Evolutionary conservation across 345 rosid genomes (phyloP).

Genomic region (Melaleuca quinquenervia): DNA sequence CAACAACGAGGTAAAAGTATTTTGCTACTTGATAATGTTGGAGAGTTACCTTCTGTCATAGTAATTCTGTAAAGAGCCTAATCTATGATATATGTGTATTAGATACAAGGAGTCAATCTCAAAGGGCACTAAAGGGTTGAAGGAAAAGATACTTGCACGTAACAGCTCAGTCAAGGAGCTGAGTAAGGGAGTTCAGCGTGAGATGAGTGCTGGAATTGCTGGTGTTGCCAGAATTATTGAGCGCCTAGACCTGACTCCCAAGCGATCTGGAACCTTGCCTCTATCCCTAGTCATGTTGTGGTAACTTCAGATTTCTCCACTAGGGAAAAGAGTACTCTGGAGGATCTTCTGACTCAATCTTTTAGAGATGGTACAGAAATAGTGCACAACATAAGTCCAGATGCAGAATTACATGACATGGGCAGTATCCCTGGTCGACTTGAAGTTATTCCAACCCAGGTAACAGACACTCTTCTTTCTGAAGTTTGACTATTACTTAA

Average conservation of each 20-base stretch:
- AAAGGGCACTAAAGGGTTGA: slow-evolving; percentile 62
- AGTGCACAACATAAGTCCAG: slow-evolving; percentile 7
- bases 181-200: slow-evolving; percentile 78
- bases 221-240: slow-evolving; percentile 73
- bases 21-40: no score
- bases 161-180: slow-evolving; percentile 74
- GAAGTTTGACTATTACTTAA: neutral
- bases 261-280: slow-evolving; percentile 26
- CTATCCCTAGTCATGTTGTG: slow-evolving; percentile 15
- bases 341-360: no score
- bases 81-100: neutral
- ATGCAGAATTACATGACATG: slow-evolving; percentile 3
- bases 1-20: slow-evolving; percentile 42
- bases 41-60: no score
- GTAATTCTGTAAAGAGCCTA: no score
- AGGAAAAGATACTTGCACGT: slow-evolving; percentile 68
- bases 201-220: slow-evolving; percentile 75
- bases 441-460: slow-evolving; percentile 24
- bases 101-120: slow-evolving; percentile 81
- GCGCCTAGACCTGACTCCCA: slow-evolving; percentile 54
- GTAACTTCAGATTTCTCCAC: slow-evolving; percentile 21
- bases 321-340: slow-evolving; percentile 46
- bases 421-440: slow-evolving; percentile 6
- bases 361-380: neutral
- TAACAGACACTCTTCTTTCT: neutral